phyloP scores from a whole-genome alignment of 1,139 yeast species.

The Sugiyamaella sp. region DNA sequence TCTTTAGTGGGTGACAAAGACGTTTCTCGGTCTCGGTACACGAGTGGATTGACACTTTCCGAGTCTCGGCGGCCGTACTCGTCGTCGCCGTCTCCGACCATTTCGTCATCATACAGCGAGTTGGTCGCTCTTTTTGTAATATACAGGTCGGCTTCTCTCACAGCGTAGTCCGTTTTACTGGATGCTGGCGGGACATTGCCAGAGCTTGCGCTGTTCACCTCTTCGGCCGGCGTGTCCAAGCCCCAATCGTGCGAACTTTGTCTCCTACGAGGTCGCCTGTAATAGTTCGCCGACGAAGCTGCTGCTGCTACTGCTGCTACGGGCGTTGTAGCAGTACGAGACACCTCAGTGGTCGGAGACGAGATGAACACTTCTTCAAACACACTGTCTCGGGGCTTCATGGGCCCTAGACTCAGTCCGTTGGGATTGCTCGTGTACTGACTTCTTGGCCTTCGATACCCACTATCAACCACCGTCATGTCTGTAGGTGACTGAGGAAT shows the following conservation, averaged over 20 bases:
- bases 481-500: constrained; percentile 16
- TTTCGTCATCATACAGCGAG: constrained; percentile 22
- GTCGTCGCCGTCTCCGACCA: constrained; percentile 19
- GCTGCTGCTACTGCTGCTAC: constrained; percentile 18
- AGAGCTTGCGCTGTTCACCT: constrained; percentile 16
- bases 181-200: not conserved
- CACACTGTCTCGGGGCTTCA: constrained; percentile 23
- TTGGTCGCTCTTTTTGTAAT: constrained; percentile 31
- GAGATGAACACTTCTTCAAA: constrained; percentile 30
- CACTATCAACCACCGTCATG: constrained; percentile 1
- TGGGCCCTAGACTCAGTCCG: not conserved
- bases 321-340: constrained; percentile 21
- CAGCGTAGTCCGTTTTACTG: constrained; percentile 39
- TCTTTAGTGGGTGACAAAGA: constrained; percentile 11
- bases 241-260: constrained; percentile 36
- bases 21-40: constrained; percentile 7
- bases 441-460: constrained; percentile 18
- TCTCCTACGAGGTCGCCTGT: constrained; percentile 37
- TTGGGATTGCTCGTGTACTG: constrained; percentile 7
- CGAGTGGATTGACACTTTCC: constrained; percentile 24
- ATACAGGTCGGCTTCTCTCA: constrained; percentile 44
- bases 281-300: constrained; percentile 28
- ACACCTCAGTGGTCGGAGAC: constrained; percentile 31
- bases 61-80: constrained; percentile 22
- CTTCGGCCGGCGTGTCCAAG: constrained; percentile 19